Evolutionary conservation across 83 land plant species (phyloP).

Genomic region (Picea abies): DNA sequence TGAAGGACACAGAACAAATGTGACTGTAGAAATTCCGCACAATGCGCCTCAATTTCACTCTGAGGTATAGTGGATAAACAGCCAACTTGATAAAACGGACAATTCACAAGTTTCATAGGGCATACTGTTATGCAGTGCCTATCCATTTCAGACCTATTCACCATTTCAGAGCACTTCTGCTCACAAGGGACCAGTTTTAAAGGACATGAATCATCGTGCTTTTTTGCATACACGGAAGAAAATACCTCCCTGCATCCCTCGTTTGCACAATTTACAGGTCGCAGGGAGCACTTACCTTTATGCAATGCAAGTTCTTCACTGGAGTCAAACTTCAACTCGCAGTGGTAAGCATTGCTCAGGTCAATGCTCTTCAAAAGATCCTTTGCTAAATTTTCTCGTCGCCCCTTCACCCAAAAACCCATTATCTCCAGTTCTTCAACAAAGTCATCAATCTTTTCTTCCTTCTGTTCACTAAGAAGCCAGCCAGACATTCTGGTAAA

Average conservation of each 20-base stretch:
- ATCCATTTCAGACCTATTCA: slow-evolving; percentile 85
- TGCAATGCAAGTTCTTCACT: slow-evolving; percentile 53
- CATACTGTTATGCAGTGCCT: slow-evolving; percentile 86
- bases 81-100: slow-evolving; percentile 84
- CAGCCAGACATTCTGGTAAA: slow-evolving; percentile 48
- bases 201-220: slow-evolving; percentile 68
- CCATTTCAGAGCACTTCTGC: slow-evolving; percentile 59
- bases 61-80: slow-evolving; percentile 57
- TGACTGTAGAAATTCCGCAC: slow-evolving; percentile 39
- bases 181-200: slow-evolving; percentile 81
- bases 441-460: slow-evolving; percentile 86
- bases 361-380: slow-evolving; percentile 63
- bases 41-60: slow-evolving; percentile 55
- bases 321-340: slow-evolving; percentile 57
- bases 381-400: slow-evolving; percentile 65
- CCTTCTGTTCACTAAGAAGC: slow-evolving; percentile 44
- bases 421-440: slow-evolving; percentile 74
- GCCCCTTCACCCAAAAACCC: slow-evolving; percentile 71
- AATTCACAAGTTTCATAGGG: slow-evolving; percentile 84
- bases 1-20: slow-evolving; percentile 67
- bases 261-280: slow-evolving; percentile 52
- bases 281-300: slow-evolving; percentile 37
- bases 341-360: slow-evolving; percentile 52
- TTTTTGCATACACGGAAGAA: slow-evolving; percentile 47
- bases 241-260: slow-evolving; percentile 67